Evolutionary conservation across 2,329 filamentous ascomycete species (phyloP).

Genomic region (Ramularia collo-cygni): DNA sequence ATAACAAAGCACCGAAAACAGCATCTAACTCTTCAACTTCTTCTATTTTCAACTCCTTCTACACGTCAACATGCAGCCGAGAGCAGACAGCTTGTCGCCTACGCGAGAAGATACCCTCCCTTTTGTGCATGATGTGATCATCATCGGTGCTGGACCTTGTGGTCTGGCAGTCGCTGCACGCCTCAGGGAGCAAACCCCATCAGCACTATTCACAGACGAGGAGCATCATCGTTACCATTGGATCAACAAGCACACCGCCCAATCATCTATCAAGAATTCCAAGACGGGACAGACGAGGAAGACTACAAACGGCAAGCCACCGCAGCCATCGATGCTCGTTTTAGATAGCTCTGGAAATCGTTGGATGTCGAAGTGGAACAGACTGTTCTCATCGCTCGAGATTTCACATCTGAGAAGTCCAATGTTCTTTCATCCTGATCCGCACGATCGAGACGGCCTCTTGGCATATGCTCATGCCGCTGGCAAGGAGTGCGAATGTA

Average conservation of each 20-base stretch:
- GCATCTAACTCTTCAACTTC: no score
- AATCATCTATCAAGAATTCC: constrained; percentile 52
- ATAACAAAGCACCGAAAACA: not conserved
- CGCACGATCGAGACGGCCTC: constrained; percentile 65
- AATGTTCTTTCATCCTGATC: constrained; percentile 79
- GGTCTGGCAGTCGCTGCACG: constrained; percentile 68
- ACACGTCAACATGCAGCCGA: not conserved
- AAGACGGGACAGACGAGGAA: constrained; percentile 37
- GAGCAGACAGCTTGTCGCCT: constrained; percentile 16
- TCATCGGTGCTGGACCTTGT: constrained; percentile 68
- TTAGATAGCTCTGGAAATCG: constrained; percentile 56
- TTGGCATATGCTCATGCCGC: constrained; percentile 60
- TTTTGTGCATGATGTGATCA: constrained; percentile 56
- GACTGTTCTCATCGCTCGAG: constrained; percentile 59
- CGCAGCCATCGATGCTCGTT: constrained; percentile 48
- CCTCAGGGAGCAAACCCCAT: constrained; percentile 64
- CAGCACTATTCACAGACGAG: constrained; percentile 74
- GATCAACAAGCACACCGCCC: constrained; percentile 59
- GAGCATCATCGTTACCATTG: constrained; percentile 77
- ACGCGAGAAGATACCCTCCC: constrained; percentile 11
- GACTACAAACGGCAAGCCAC: constrained; percentile 9
- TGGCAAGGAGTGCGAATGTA: constrained; percentile 55
- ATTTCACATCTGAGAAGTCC: constrained; percentile 69
- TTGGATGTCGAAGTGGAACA: constrained; percentile 68
- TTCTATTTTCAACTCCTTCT: not conserved